Base-by-base conservation (phyloP, 2,329 filamentous ascomycete genomes). In the Tolypocladium endophyticum region DNA sequence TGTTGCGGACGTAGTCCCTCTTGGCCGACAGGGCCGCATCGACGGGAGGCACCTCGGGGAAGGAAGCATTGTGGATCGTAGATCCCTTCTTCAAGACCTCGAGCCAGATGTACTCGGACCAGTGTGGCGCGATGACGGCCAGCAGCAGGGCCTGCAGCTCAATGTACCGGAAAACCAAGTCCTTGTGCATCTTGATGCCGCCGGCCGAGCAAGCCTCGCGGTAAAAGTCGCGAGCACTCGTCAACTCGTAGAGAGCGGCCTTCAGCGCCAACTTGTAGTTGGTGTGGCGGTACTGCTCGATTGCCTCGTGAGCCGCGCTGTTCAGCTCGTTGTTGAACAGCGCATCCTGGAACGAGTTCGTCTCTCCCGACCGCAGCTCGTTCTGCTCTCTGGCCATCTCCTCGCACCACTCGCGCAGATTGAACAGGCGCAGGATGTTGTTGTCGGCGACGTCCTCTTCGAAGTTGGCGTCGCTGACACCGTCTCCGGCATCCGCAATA, bases 271-370 rank as follows among this genome's bases (percentile, higher is more conserved):
- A 81, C 77, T 77, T 77, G 81, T 90, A 96, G 73, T 89, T 85
- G 28, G 89, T 92, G 56, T 84, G 81, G 64, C 86, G 80, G 77
- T 96, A 97, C 71, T 94, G 86, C 68, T 87, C 80, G 68, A 83
- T 84, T 18, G 92, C 85, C 74, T 96, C 89, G 56, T 82, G 81
- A n/a, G 92, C 88, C 12, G 96, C 78, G 6, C 82, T 79, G 72
- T 96, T 94, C 79, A 99, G 83, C 76, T 99, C 93, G 72, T 99
- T 97, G 69, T 90, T 84, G 71, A 99, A 97, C 55, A 97, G 80
- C 60, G 86, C 83, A 71, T 99, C 94, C 74, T 91, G 90, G 77
- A 96, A 91, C 59, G 83, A 78, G 71, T 89, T 87, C 63, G 86
- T 83, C 66, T 86, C 80, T 56, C 90, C 91, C n/a, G 85, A 85